Base-by-base conservation (phyloP, 2,329 filamentous ascomycete genomes). In the Fusarium sp. region DNA sequence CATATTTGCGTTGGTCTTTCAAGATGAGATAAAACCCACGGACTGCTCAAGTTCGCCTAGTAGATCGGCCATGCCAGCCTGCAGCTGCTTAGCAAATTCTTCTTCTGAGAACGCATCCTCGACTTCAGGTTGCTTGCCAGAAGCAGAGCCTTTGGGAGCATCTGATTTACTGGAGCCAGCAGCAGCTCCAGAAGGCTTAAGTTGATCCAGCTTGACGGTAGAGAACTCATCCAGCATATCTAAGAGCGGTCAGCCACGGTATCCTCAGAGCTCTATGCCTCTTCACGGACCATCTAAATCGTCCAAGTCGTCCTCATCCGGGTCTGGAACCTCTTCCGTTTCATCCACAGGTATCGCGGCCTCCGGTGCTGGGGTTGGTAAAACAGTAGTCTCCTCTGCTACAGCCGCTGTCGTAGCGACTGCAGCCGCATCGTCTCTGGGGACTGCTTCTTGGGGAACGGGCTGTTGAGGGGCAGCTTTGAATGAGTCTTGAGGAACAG, bases 221-320 rank as follows among this genome's bases (percentile, higher is more conserved):
- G 92, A 91, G 83, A 99, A 99, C 72, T 98, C 93, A 79, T 98
- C 94, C 31, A 99, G 91, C 82, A 98, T 92, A 76, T 98, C 95
- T 95, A 46, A 20, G 11, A 33, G 14, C 5, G 11, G 47, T 75
- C 31, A 78, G 70, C 20, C 22, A 53, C 58, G 9, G 33, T 35
- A n/a, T 35, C 33, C n/a, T 9, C 9, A 36, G 33, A 36, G 7
- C 15, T n/a, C n/a, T 12, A 20, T 39, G 44, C 12, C 15, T 62
- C 35, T 25, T 17, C 41, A 53, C 62, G 10, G 44, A 94, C 93
- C 94, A 82, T 99, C 96, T 47, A 99, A 85, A 78, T 98, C 96
- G 78, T 98, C 93, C 25, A 96, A 84, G 75, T 96, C 93, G 81
- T 96, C 96, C 82, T 97, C 95, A 73, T 98, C 95, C 11, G 95